Percentiles rank a stretch among this genome's conserved stretches.
Evolutionary conservation across 2,329 filamentous ascomycete genomes (phyloP).

Genomic region (Diaporthe sp.): DNA sequence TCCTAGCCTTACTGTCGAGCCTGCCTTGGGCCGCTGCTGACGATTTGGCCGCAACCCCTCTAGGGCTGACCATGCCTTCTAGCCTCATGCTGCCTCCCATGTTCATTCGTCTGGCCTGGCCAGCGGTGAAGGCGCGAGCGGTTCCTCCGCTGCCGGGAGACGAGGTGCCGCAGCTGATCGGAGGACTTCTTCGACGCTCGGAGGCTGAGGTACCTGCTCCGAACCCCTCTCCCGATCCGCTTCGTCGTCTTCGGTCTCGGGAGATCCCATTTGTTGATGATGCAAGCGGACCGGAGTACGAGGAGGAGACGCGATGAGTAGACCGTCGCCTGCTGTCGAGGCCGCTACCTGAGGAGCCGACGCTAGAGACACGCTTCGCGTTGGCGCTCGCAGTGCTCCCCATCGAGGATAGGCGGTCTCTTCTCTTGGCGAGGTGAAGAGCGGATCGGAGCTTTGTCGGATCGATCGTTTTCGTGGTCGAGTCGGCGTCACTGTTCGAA

Average conservation of each 20-base stretch:
- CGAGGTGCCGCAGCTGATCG: conserved; percentile 60
- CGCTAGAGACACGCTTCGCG: conserved; percentile 60
- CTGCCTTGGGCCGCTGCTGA: conserved; percentile 33
- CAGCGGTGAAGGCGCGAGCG: conserved; percentile 59
- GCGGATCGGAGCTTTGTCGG: conserved; percentile 67
- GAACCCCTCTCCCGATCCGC: conserved; percentile 44
- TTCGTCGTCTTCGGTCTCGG: conserved; percentile 62
- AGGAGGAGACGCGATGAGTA: conserved; percentile 48
- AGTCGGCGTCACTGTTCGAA: conserved; percentile 63
- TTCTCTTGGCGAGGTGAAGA: conserved; percentile 65
- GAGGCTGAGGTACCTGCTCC: conserved; percentile 40
- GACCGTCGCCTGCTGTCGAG: conserved; percentile 46
- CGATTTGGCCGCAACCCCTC: conserved; percentile 33
- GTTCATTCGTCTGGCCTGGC: conserved; percentile 71
- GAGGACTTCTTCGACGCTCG: conserved; percentile 65
- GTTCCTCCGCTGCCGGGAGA: conserved; percentile 50
- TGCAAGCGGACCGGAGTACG: conserved; percentile 58
- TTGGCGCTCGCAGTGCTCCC: conserved; percentile 51
- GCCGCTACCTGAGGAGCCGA: conserved; percentile 51
- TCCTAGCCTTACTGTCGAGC: conserved; percentile 49
- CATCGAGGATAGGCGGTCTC: conserved; percentile 55
- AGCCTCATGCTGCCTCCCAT: conserved; percentile 57
- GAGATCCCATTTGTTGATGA: conserved; percentile 69
- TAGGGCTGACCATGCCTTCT: conserved; percentile 42
- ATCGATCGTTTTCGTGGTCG: conserved; percentile 58